phyloP scores from a whole-genome alignment of 768 basidiomycete species.

The Podaxis sp. region DNA sequence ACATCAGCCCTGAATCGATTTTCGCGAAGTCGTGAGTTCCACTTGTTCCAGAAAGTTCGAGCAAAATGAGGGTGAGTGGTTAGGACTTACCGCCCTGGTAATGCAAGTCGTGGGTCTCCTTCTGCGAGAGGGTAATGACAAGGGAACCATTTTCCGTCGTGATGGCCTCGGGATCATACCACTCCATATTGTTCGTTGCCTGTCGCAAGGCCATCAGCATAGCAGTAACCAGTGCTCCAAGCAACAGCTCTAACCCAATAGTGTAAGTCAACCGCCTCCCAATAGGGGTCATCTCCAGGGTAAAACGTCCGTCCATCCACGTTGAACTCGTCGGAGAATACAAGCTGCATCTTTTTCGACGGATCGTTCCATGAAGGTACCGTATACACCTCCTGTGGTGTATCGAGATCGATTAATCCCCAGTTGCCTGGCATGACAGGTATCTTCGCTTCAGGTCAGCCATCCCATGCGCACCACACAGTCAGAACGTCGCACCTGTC shows the following conservation, averaged over 20 bases:
- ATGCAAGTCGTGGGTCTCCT: slow-evolving; percentile 63
- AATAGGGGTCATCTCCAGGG: slow-evolving; percentile 82
- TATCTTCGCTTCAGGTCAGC: slow-evolving; percentile 38
- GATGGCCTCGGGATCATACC: slow-evolving; percentile 84
- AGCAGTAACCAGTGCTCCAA: neutral
- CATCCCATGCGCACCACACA: neutral
- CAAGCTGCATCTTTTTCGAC: slow-evolving; percentile 44
- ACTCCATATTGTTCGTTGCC: slow-evolving; percentile 70
- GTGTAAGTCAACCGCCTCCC: slow-evolving; percentile 78
- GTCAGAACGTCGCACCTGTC: slow-evolving; percentile 41
- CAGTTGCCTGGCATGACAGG: slow-evolving; percentile 55
- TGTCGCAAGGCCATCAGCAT: slow-evolving; percentile 19
- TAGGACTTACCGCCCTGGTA: slow-evolving; percentile 60
- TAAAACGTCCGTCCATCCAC: slow-evolving; percentile 71
- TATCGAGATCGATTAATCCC: slow-evolving; percentile 56
- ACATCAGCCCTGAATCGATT: slow-evolving; percentile 37
- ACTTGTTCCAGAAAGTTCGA: slow-evolving; percentile 20
- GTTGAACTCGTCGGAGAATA: slow-evolving; percentile 83
- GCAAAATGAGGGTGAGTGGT: slow-evolving; percentile 8
- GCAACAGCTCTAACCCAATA: slow-evolving; percentile 55
- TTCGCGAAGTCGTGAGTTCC: neutral
- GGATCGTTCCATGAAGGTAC: slow-evolving; percentile 59
- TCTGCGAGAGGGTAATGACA: slow-evolving; percentile 66
- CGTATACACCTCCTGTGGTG: slow-evolving; percentile 52
- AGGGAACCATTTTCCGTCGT: slow-evolving; percentile 73